Base-by-base conservation (phyloP, 148 eudicot species). In the Cornus florida region DNA sequence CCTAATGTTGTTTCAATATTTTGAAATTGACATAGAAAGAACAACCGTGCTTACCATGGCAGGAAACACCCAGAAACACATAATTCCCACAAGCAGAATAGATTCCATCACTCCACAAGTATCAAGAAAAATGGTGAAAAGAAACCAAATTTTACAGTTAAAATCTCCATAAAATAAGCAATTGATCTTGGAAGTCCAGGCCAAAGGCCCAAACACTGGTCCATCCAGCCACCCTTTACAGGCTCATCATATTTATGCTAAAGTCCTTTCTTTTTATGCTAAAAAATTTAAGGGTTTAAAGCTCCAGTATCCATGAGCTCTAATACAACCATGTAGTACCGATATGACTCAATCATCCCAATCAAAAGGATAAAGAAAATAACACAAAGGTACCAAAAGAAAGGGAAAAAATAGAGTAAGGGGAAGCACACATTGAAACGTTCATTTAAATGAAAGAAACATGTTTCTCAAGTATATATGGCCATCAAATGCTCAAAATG, bases 1-100 rank as follows among this genome's bases (percentile, higher is more conserved):
- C 20, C 24, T 14, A 62, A 65, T 62, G 12, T 8, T 57, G 32
- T 24, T 75, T 65, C 70, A 64, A 14, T 41, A 46, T 32, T 75
- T 39, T 38, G 33, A 74, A 33, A 50, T 14, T 0, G 17, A 75
- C 28, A 41, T 32, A 75, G 59, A 75, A 75, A 65, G 46, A 75
- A 14, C 23, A 43, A 16, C 8, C 23, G 16, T 24, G 10, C 59
- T 75, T 28, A 4, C 38, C 38, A 35, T 35, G 38, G 38, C 38
- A 35, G 9, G 7, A 19, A 4, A 6, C 17, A 62, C 20, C 23
- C 2, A 62, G 8, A 62, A 62, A n/a, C 23, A n/a, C 8, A 4
- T 6, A 43, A 43, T 13, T 13, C 22, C n/a, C 23, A 66, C 7
- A 12, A 43, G 24, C 16, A 23, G 7, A 43, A 39, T 28, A 66